Conservation (phyloP, 202 grass and related monocot species). For the Carex arenaria region DNA sequence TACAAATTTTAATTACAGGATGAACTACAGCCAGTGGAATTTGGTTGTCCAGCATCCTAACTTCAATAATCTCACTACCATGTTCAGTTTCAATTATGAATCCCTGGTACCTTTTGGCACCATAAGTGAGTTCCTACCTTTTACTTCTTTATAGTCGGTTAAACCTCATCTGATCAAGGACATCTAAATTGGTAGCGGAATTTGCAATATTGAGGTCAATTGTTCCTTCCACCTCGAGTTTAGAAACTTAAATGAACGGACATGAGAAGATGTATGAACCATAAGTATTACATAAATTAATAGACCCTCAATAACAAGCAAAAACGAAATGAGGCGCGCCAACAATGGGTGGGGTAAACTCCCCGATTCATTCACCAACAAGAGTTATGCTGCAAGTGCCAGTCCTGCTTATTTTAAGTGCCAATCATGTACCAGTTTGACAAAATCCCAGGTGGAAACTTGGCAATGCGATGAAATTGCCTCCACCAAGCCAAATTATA, state of each 20-base stretch:
- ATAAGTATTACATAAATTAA: background rate
- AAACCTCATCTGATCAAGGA: background rate
- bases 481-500: background rate
- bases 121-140: constrained; percentile 56
- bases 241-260: background rate
- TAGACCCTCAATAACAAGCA: background rate
- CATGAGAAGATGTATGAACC: background rate
- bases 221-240: background rate
- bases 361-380: background rate
- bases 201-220: background rate
- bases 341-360: background rate
- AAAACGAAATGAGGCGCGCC: background rate
- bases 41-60: constrained; percentile 82
- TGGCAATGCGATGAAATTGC: background rate
- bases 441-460: background rate
- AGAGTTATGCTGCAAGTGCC: background rate
- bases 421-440: background rate
- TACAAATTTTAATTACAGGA: constrained; percentile 86
- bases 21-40: constrained; percentile 98
- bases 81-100: constrained; percentile 88
- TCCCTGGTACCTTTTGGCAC: constrained; percentile 54
- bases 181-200: background rate
- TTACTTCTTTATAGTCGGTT: background rate
- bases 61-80: constrained; percentile 69
- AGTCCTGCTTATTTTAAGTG: background rate